Evolutionary conservation across 225 moss, liverwort and hornwort genomes (phyloP).

Genomic region (Polytrichum commune): DNA sequence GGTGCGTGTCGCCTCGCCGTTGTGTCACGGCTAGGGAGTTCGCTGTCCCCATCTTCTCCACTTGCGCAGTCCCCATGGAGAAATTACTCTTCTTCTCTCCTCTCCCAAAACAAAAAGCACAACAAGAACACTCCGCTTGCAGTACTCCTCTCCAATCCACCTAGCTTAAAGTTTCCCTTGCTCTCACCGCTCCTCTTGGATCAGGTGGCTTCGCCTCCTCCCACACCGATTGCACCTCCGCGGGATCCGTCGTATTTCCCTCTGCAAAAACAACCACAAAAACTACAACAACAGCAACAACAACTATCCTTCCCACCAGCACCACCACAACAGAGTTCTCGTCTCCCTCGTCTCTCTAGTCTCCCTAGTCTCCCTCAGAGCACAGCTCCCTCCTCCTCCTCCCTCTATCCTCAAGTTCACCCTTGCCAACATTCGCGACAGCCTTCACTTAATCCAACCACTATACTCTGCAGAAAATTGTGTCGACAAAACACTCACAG

Average conservation of each 20-base stretch:
- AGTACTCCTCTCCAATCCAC: not conserved
- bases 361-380: too few species aligned
- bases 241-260: not conserved
- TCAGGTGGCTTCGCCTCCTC: constrained; percentile 2
- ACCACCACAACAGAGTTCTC: too few species aligned
- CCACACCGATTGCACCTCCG: not conserved
- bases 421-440: too few species aligned
- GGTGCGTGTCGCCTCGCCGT: constrained; percentile 9
- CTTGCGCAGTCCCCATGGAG: constrained; percentile 8
- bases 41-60: not conserved
- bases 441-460: too few species aligned
- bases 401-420: too few species aligned
- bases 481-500: too few species aligned
- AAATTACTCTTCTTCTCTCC: not conserved
- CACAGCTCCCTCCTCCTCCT: too few species aligned
- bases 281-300: too few species aligned
- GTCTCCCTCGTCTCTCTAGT: too few species aligned
- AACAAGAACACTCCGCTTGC: not conserved
- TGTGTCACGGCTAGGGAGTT: constrained; percentile 3
- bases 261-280: not conserved
- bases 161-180: not conserved
- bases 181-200: not conserved
- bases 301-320: too few species aligned
- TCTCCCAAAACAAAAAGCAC: not conserved
- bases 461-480: too few species aligned